Percentiles rank a stretch among this genome's conserved stretches.
These are phyloP conservation scores for Nemania bipapillata DNA, from an alignment of 2,329 filamentous ascomycete species.

Conservation along the genomic window DNA sequence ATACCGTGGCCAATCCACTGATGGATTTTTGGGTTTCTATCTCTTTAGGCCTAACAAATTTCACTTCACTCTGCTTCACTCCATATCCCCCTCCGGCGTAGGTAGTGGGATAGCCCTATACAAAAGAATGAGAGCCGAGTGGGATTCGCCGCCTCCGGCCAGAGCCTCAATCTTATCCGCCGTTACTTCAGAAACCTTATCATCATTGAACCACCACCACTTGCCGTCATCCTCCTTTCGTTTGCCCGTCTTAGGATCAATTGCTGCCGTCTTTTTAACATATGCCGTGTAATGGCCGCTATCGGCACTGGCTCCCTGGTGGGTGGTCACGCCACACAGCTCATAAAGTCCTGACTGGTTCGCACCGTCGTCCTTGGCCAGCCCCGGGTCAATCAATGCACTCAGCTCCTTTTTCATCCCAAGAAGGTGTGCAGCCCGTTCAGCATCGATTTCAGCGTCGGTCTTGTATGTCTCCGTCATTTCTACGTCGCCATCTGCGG, in stretches of 20 bases:
- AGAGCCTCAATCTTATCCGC: conserved; percentile 90
- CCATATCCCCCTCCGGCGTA: conserved; percentile 59
- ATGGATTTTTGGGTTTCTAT: not conserved
- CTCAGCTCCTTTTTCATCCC: conserved; percentile 89
- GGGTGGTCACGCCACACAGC: conserved; percentile 90
- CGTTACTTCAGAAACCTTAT: conserved; percentile 92
- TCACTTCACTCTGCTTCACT: conserved; percentile 40
- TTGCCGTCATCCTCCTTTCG: conserved; percentile 85
- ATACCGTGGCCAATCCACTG: conserved; percentile 27
- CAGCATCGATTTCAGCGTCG: conserved; percentile 89
- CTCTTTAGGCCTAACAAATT: not conserved
- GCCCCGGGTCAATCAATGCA: conserved; percentile 76
- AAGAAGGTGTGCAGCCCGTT: conserved; percentile 78
- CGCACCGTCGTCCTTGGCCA: conserved; percentile 80
- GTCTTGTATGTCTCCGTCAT: conserved; percentile 87
- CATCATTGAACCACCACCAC: conserved; percentile 99
- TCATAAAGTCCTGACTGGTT: conserved; percentile 97
- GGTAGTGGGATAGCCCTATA: conserved; percentile 80
- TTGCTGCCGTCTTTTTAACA: conserved; percentile 84
- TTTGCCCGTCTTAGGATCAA: conserved; percentile 81
- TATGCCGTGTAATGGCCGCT: conserved; percentile 98
- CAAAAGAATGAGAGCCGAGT: conserved; percentile 82
- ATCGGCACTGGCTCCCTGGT: conserved; percentile 95
- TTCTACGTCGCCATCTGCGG: conserved; percentile 74
- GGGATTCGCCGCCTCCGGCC: conserved; percentile 86